Conservation (phyloP, 345 rosid genomes). For the Camelina laxa region DNA sequence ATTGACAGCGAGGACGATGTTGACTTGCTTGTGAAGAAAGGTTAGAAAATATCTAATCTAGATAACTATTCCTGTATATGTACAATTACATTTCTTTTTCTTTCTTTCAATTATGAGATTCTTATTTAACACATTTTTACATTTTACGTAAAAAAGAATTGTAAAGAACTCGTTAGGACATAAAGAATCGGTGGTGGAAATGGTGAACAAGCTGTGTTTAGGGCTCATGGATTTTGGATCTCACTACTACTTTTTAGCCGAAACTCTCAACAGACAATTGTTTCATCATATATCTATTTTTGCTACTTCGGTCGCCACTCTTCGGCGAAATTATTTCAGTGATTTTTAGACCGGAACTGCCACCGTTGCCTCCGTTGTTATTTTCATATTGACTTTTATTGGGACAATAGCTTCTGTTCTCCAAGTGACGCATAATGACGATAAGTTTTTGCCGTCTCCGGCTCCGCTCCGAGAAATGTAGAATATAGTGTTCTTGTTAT, state of each 20-base stretch:
- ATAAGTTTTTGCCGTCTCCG: not conserved
- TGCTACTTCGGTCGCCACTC: not conserved
- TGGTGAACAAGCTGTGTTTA: constrained; percentile 41
- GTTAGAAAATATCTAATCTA: not conserved
- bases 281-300: not conserved
- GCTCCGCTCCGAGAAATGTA: not conserved
- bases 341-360: constrained; percentile 40
- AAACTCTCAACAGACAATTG: not conserved
- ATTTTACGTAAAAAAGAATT: not conserved
- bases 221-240: not conserved
- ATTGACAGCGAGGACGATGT: constrained; percentile 17
- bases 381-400: constrained; percentile 14
- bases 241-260: not conserved
- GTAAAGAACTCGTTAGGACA: constrained; percentile 31
- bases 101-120: not conserved
- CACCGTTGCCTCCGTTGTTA: not conserved
- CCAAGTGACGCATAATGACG: not conserved
- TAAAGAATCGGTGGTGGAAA: constrained; percentile 18
- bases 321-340: constrained; percentile 27
- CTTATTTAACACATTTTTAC: not conserved
- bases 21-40: constrained; percentile 42
- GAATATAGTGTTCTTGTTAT: not conserved
- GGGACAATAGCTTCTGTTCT: constrained; percentile 33
- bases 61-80: no score
- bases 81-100: no score